Evolutionary conservation across 2,329 filamentous ascomycete species (phyloP), one percentile per base, ranked within the genome.

Genomic region (Alternaria solani): DNA sequence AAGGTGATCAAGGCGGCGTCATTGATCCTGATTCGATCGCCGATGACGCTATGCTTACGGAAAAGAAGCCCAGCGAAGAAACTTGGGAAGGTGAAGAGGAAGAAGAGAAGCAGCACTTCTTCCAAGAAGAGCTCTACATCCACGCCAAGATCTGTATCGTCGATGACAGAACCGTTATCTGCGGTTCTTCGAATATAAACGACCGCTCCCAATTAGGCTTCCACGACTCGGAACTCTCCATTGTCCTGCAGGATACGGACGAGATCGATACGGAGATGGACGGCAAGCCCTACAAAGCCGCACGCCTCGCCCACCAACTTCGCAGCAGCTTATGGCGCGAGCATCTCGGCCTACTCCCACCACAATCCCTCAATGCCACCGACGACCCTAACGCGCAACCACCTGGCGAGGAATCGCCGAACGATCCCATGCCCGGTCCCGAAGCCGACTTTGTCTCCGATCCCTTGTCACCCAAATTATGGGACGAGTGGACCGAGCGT

Each of bases 111-210:
- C 86, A 90, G 55, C 92, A 96, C 75, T 96, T 95, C 83, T 90
- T 98, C 60, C 94, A 97, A 75, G 95, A 99, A 76, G 94, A 99
- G 78, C 86, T 98, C 2, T 99, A 99, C 76, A 90, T 98, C 48
- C 95, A 99, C 77, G 91, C 89, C 28, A 99, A 98, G 81, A 85
- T 97, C 55, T 85, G 95, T 67, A 94, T 97, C 67, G 91, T 90
- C 1, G 94, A 98, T 74, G 94, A 98, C 77, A 88, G 89, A 55
- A 86, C 93, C 48, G 93, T 91, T 2, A 88, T 97, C 54, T 95
- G 93, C 74, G 93, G 93, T 18, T 93, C 90, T 26, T 92, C 91
- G 65, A 98, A 97, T 78, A 85, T 97, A 70, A 98, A 97, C 77
- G 94, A 98, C 75, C 90, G 94, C 56, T 88, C 92, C 51, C 94